Conservation (phyloP, 345 rosid genomes). For the Theobroma cacao region DNA sequence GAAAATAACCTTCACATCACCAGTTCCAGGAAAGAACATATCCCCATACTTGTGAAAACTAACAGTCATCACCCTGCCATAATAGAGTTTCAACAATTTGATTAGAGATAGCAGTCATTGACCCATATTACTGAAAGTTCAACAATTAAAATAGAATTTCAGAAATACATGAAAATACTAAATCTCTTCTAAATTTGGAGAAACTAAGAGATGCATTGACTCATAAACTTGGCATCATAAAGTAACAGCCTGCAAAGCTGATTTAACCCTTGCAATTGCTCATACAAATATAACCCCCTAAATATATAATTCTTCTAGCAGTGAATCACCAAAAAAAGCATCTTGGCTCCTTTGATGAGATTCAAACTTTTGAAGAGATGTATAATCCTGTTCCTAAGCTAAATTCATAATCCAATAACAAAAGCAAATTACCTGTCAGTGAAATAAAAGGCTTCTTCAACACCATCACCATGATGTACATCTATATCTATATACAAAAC, state of each 20-base stretch:
- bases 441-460: conserved; percentile 97
- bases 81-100: conserved; percentile 13
- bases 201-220: not conserved
- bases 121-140: not conserved
- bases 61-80: conserved; percentile 96
- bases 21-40: conserved; percentile 97
- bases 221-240: not conserved
- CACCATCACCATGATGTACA: conserved; percentile 99
- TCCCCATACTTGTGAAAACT: conserved; percentile 98
- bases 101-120: conserved; percentile 4
- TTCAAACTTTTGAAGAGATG: not conserved
- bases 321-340: not conserved
- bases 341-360: not conserved
- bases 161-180: not conserved
- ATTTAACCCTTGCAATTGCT: not conserved
- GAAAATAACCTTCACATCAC: conserved; percentile 84
- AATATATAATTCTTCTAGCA: not conserved
- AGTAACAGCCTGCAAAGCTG: not conserved
- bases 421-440: conserved; percentile 69
- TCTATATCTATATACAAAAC: conserved; percentile 91
- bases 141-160: not conserved
- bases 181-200: not conserved
- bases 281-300: not conserved
- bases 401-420: conserved; percentile 10
- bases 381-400: not conserved